Evolutionary conservation across 2,329 filamentous ascomycete genomes (phyloP).

Genomic region (Fusarium sp.): DNA sequence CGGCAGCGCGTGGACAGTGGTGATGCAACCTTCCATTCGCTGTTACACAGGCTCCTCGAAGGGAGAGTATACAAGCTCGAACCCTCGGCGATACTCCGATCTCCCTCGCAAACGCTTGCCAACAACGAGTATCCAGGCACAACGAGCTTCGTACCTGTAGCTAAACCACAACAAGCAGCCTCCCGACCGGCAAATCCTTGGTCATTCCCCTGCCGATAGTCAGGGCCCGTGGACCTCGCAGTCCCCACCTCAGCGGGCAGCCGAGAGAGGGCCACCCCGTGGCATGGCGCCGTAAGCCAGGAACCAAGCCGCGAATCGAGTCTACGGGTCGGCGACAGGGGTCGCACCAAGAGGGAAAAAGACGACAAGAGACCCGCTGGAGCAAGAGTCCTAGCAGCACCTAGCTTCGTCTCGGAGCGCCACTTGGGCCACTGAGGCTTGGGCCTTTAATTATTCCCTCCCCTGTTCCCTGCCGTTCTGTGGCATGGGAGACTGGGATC

Average conservation of each 20-base stretch:
- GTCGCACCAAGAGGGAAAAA: neutral
- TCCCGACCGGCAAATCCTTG: conserved; percentile 31
- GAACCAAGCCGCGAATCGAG: conserved; percentile 41
- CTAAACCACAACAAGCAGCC: conserved; percentile 26
- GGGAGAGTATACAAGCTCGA: conserved; percentile 28
- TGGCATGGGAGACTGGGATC: conserved; percentile 25
- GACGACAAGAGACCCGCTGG: conserved; percentile 18
- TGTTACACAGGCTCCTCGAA: conserved; percentile 25
- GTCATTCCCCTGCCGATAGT: conserved; percentile 21
- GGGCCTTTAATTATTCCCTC: conserved; percentile 45
- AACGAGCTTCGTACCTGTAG: conserved; percentile 21
- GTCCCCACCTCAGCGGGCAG: conserved; percentile 23
- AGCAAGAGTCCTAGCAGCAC: conserved; percentile 34
- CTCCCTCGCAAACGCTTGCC: neutral
- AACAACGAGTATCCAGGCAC: conserved; percentile 17
- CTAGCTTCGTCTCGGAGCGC: conserved; percentile 42
- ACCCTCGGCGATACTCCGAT: conserved; percentile 19
- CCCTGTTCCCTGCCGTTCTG: conserved; percentile 29
- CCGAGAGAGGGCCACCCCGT: conserved; percentile 41
- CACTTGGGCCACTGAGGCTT: conserved; percentile 37
- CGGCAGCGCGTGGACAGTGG: conserved; percentile 17
- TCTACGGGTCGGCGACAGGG: conserved; percentile 29
- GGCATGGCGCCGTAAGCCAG: conserved; percentile 45
- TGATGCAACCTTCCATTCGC: conserved; percentile 32
- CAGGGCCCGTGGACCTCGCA: conserved; percentile 15